phyloP scores from a whole-genome alignment of 2,329 filamentous ascomycete species.

The Alternaria longipes region DNA sequence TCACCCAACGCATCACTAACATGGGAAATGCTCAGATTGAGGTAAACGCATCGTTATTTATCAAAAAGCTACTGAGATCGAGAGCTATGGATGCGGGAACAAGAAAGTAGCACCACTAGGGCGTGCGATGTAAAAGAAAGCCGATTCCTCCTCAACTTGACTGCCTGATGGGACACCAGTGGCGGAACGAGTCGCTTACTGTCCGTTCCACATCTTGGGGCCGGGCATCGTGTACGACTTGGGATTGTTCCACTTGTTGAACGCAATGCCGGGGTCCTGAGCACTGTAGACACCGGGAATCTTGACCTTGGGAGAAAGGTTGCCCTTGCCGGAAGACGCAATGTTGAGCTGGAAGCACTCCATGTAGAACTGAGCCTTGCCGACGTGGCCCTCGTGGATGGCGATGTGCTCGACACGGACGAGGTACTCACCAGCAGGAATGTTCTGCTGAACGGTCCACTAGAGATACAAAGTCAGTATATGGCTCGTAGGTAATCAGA shows the following conservation, averaged over 20 bases:
- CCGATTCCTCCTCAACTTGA: conserved; percentile 4
- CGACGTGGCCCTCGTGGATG: conserved; percentile 42
- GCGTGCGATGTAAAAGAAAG: conserved; percentile 3
- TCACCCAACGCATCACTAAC: not conserved
- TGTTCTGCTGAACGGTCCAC: conserved; percentile 15
- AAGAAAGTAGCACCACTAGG: conserved; percentile 3
- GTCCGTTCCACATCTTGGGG: conserved; percentile 36
- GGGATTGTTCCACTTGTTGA: conserved; percentile 55
- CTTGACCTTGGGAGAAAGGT: conserved; percentile 28
- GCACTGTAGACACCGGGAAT: no score
- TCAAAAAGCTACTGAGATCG: not conserved
- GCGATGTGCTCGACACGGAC: conserved; percentile 49
- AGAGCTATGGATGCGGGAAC: conserved; percentile 3
- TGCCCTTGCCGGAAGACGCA: conserved; percentile 53
- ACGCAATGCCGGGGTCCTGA: conserved; percentile 55
- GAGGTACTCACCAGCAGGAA: conserved; percentile 53
- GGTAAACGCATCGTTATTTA: conserved; percentile 1
- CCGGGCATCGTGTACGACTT: conserved; percentile 45
- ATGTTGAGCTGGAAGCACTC: conserved; percentile 59
- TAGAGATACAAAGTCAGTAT: no score
- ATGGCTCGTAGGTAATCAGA: no score
- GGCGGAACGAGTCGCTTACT: conserved; percentile 12
- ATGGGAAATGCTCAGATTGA: not conserved
- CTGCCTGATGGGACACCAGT: conserved; percentile 2
- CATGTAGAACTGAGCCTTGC: conserved; percentile 49